Percentiles rank a stretch among this genome's conserved stretches.
Conservation (phyloP, 805 yeast species). For the Saccharomycopsis schoenii region DNA sequence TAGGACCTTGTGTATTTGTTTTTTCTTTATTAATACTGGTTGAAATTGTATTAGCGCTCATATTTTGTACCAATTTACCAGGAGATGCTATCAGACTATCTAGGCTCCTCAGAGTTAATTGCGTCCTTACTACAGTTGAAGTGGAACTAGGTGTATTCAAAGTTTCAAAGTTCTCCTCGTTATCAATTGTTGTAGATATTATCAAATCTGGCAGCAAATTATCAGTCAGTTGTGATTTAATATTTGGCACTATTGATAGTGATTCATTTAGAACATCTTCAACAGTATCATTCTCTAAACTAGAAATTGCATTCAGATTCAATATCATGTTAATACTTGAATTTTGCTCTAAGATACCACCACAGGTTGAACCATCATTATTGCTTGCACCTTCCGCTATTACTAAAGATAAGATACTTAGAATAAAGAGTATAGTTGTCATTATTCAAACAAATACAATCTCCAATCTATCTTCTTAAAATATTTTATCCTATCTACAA, state of each 20-base stretch:
- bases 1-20: background rate
- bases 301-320: background rate
- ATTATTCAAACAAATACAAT: background rate
- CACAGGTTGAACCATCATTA: background rate
- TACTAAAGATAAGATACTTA: background rate
- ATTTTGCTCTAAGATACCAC: background rate
- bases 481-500: too few species aligned
- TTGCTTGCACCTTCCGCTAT: background rate
- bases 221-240: background rate
- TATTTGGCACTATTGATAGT: background rate
- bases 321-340: background rate
- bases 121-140: background rate
- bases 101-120: too few species aligned
- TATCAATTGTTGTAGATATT: background rate
- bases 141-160: background rate
- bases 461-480: too few species aligned
- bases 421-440: background rate
- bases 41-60: background rate
- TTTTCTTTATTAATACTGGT: too few species aligned
- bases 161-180: background rate
- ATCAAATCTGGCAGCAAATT: background rate
- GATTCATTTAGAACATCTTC: background rate
- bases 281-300: background rate
- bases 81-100: background rate
- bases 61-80: background rate